Evolutionary conservation across 345 rosid genomes (phyloP).

Genomic region (Excoecaria agallocha): DNA sequence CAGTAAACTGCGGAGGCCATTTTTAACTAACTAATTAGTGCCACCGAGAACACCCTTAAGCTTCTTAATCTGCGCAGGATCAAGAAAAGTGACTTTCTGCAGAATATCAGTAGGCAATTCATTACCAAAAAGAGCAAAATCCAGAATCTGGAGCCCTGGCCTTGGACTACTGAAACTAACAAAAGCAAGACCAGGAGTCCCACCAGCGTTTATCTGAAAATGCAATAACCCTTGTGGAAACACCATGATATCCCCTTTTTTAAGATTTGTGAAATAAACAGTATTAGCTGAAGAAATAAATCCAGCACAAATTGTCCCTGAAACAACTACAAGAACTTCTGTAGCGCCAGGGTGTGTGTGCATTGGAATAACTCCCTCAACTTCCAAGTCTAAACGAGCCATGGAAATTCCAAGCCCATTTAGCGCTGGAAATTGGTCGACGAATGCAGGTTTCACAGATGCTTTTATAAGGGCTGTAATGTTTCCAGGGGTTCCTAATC

Average conservation of each 20-base stretch:
- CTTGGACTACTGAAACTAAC: slow-evolving; percentile 65
- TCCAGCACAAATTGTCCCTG: slow-evolving; percentile 71
- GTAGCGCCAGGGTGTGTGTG: slow-evolving; percentile 83
- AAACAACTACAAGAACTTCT: slow-evolving; percentile 49
- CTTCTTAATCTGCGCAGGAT: slow-evolving; percentile 65
- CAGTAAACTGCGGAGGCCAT: not conserved
- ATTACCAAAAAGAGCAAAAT: slow-evolving; percentile 63
- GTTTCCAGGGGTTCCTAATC: slow-evolving; percentile 57
- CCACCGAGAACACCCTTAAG: slow-evolving; percentile 90
- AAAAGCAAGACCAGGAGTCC: slow-evolving; percentile 42
- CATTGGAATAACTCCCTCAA: slow-evolving; percentile 68
- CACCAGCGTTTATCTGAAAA: slow-evolving; percentile 62
- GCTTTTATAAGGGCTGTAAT: slow-evolving; percentile 72
- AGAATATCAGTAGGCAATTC: slow-evolving; percentile 59
- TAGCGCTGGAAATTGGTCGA: slow-evolving; percentile 48
- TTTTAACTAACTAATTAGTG: slow-evolving; percentile 35
- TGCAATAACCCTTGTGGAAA: slow-evolving; percentile 79
- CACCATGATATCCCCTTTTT: slow-evolving; percentile 64
- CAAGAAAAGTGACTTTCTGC: slow-evolving; percentile 57
- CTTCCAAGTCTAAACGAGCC: slow-evolving; percentile 74
- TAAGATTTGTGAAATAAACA: slow-evolving; percentile 51
- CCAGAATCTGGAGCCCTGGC: slow-evolving; percentile 74
- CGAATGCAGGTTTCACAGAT: slow-evolving; percentile 68
- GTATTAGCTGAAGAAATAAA: slow-evolving; percentile 66
- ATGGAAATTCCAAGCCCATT: slow-evolving; percentile 78